phyloP scores from a whole-genome alignment of 1,284 basidiomycete species.

The Heterobasidion parviporum region DNA sequence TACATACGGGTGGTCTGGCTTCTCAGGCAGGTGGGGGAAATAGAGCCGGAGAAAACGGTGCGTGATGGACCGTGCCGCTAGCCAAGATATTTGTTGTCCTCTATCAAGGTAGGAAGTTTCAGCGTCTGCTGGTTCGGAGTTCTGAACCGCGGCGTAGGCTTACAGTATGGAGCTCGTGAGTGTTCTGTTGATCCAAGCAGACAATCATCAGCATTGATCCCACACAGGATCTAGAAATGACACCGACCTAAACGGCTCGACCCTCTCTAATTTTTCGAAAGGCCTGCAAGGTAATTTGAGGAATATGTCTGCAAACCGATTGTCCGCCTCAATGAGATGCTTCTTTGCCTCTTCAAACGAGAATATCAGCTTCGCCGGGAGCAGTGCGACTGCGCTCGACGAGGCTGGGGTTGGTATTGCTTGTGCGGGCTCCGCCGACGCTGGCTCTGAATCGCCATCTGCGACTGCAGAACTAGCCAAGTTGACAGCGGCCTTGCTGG shows the following conservation, averaged over 20 bases:
- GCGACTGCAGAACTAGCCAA: background rate
- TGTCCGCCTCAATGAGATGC: conserved; percentile 38
- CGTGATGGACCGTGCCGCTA: conserved; percentile 81
- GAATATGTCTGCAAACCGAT: conserved; percentile 67
- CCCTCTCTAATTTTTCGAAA: conserved; percentile 61
- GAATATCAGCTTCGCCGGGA: conserved; percentile 67
- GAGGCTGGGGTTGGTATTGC: background rate
- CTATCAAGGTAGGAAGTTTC: conserved; percentile 25
- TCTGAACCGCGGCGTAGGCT: too few species aligned
- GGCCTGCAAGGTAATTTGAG: conserved; percentile 59
- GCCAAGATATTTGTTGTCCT: conserved; percentile 88
- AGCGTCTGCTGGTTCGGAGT: background rate
- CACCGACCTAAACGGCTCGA: conserved; percentile 67
- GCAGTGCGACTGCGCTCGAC: conserved; percentile 18
- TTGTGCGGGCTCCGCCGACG: conserved; percentile 1
- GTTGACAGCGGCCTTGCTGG: background rate
- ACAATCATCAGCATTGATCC: too few species aligned
- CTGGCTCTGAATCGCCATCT: background rate
- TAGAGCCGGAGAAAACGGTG: conserved; percentile 76
- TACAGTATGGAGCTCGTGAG: conserved; percentile 49
- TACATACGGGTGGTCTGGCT: conserved; percentile 35
- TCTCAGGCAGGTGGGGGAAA: conserved; percentile 66
- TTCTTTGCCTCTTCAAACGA: conserved; percentile 64
- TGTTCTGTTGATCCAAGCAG: conserved; percentile 18
- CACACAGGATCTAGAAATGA: too few species aligned